Evolutionary conservation across 2,329 filamentous ascomycete species (phyloP).

Genomic region (Zopfia rhizophila): DNA sequence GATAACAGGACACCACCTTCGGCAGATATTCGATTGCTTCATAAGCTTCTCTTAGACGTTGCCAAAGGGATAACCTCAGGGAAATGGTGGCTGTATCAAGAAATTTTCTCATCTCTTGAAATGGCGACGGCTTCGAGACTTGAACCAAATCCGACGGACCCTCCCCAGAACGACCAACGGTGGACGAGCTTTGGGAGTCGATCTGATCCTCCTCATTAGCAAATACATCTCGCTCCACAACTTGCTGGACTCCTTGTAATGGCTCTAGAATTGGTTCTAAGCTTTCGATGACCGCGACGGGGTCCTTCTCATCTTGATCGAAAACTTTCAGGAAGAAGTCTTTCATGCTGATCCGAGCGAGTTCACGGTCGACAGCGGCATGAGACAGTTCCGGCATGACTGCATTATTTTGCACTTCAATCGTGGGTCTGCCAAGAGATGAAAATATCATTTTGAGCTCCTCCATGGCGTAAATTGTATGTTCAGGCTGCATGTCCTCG

Average conservation of each 20-base stretch:
- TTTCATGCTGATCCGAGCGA: conserved; percentile 92
- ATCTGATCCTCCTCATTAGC: conserved; percentile 14
- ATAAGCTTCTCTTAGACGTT: conserved; percentile 89
- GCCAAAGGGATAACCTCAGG: conserved; percentile 88
- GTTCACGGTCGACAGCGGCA: conserved; percentile 86
- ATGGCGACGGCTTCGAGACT: conserved; percentile 35
- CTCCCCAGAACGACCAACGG: conserved; percentile 17
- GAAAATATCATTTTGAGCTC: conserved; percentile 68
- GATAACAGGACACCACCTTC: conserved; percentile 86
- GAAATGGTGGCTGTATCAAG: conserved; percentile 83
- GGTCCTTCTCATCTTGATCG: conserved; percentile 81
- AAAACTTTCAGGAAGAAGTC: conserved; percentile 95
- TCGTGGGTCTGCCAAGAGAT: conserved; percentile 59
- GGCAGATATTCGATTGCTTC: conserved; percentile 83
- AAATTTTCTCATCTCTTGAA: conserved; percentile 86
- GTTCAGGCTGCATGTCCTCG: conserved; percentile 66
- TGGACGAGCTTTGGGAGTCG: conserved; percentile 25
- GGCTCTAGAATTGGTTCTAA: conserved; percentile 92
- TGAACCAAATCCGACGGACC: conserved; percentile 6
- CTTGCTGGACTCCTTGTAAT: conserved; percentile 10
- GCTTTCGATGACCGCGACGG: conserved; percentile 86
- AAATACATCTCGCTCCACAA: conserved; percentile 12
- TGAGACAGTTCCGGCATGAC: conserved; percentile 88
- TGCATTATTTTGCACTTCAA: conserved; percentile 81
- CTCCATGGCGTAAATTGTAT: conserved; percentile 70